Percentiles rank a stretch among this genome's conserved stretches.
Evolutionary conservation across 495 filamentous ascomycete species (phyloP).

Genomic region (Lophium mytilinum): DNA sequence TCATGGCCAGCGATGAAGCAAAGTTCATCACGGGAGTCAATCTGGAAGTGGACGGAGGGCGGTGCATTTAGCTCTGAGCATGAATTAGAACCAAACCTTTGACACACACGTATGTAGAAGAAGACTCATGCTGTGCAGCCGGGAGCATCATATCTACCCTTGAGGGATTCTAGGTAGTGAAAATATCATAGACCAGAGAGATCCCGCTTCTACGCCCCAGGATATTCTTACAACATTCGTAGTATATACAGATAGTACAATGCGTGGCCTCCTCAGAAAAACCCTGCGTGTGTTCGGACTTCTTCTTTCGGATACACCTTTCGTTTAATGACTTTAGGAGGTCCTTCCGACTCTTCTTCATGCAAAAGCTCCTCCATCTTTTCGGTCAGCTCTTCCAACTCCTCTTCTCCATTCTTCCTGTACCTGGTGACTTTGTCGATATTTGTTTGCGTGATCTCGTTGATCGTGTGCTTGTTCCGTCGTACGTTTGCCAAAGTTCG

Average conservation of each 20-base stretch:
- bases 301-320: constrained; percentile 22
- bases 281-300: not conserved
- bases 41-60: constrained; percentile 1
- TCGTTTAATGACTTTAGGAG: not conserved
- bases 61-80: not conserved
- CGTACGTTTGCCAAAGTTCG: constrained; percentile 61
- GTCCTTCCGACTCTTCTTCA: constrained; percentile 23
- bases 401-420: constrained; percentile 55
- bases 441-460: constrained; percentile 66
- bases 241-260: no score
- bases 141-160: no score
- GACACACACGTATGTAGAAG: no score
- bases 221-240: no score
- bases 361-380: constrained; percentile 41
- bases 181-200: no score
- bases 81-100: no score
- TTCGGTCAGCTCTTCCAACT: constrained; percentile 63
- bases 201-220: no score
- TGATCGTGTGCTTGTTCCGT: constrained; percentile 39
- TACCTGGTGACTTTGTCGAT: constrained; percentile 78
- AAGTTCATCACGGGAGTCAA: constrained; percentile 49
- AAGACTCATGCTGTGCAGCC: no score
- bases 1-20: constrained; percentile 59
- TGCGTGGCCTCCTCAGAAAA: no score
- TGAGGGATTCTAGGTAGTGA: no score